phyloP scores from a whole-genome alignment of 805 yeast genomes.

The Ogataea methanolica region DNA sequence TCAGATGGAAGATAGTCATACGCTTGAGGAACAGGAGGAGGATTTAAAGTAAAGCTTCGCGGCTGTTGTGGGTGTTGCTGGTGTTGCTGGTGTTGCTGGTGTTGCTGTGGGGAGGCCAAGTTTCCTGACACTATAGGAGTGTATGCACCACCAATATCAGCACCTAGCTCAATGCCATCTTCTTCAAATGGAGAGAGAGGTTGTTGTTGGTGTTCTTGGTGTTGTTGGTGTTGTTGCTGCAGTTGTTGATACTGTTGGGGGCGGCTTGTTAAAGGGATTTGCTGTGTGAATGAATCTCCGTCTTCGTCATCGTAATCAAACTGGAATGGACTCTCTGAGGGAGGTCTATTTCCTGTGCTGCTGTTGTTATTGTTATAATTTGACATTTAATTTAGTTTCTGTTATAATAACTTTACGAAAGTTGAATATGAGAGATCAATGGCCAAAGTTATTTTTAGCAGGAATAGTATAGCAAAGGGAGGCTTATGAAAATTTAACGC shows the following conservation, averaged over 20 bases:
- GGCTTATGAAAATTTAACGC: no score
- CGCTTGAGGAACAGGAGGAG: not conserved
- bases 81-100: no score
- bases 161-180: not conserved
- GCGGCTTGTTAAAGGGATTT: not conserved
- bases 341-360: no score
- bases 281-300: not conserved
- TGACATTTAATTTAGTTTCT: no score
- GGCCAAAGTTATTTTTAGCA: no score
- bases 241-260: not conserved
- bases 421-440: no score
- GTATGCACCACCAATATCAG: not conserved
- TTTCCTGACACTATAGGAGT: not conserved
- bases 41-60: not conserved
- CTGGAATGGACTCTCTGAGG: not conserved
- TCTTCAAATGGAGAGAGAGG: not conserved
- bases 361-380: not conserved
- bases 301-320: not conserved
- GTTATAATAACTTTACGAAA: no score
- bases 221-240: not conserved
- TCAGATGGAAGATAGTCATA: no score
- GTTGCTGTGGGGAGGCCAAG: not conserved
- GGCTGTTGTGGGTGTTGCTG: not conserved
- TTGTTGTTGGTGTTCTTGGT: not conserved
- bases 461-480: no score